Percentiles rank a stretch among this genome's conserved stretches.
Conservation (phyloP, 352 stramenopile species). For the Phytophthora sojae region DNA sequence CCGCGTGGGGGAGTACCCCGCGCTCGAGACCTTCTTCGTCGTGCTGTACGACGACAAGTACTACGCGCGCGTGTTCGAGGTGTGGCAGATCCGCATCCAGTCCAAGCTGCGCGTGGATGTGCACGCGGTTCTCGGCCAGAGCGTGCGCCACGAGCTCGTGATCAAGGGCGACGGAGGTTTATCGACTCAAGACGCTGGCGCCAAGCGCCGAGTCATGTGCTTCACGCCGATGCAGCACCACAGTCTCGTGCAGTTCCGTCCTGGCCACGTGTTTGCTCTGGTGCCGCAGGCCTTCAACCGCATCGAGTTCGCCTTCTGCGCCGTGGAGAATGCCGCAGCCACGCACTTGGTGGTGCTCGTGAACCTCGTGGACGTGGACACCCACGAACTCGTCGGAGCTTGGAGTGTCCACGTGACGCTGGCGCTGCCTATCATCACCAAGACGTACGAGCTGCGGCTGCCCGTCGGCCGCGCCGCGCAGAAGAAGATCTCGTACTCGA, state of each 20-base stretch:
- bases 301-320: conserved; percentile 84
- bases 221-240: conserved; percentile 57
- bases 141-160: conserved; percentile 88
- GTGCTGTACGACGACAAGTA: conserved; percentile 91
- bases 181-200: conserved; percentile 21
- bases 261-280: conserved; percentile 85
- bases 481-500: conserved; percentile 95
- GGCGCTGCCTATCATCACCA: conserved; percentile 85
- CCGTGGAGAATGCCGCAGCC: conserved; percentile 44
- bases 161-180: conserved; percentile 81
- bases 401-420: conserved; percentile 90
- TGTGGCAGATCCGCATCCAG: conserved; percentile 87
- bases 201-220: conserved; percentile 52
- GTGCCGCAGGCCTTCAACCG: conserved; percentile 92
- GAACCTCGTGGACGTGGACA: conserved; percentile 92
- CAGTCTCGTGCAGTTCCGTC: conserved; percentile 76
- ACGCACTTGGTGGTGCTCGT: conserved; percentile 59
- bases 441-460: conserved; percentile 92
- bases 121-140: conserved; percentile 88
- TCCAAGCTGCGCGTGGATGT: conserved; percentile 86
- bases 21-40: conserved; percentile 91
- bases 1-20: conserved; percentile 84
- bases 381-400: conserved; percentile 87
- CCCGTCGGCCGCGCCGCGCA: conserved; percentile 63
- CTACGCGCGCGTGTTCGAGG: conserved; percentile 78